Conservation (phyloP, 2,329 filamentous ascomycete species). For the Sclerotinia trifoliorum region DNA sequence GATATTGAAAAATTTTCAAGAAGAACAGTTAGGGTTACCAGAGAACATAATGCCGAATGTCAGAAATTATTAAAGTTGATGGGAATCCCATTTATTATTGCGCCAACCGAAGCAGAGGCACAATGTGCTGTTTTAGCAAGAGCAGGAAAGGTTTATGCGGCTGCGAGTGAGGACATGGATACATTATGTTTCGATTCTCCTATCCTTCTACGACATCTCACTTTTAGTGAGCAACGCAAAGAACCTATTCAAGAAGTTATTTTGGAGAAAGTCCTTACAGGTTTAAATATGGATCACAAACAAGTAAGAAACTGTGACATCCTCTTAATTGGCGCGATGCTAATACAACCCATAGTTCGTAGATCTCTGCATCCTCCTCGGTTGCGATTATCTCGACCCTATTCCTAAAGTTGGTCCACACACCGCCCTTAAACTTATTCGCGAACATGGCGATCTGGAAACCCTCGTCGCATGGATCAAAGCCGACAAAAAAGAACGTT, state of each 20-base stretch:
- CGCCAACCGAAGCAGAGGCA: slow-evolving; percentile 94
- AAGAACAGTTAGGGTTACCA: slow-evolving; percentile 89
- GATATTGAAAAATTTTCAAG: slow-evolving; percentile 98
- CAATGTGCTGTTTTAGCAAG: slow-evolving; percentile 89
- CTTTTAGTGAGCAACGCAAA: slow-evolving; percentile 95
- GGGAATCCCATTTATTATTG: slow-evolving; percentile 93
- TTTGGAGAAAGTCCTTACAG: slow-evolving; percentile 80
- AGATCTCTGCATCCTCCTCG: slow-evolving; percentile 94
- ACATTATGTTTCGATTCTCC: slow-evolving; percentile 94
- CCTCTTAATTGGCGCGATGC: background rate
- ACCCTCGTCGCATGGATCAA: slow-evolving; percentile 80
- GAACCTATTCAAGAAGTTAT: slow-evolving; percentile 96
- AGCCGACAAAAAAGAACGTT: slow-evolving; percentile 75
- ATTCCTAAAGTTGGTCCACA: slow-evolving; percentile 91
- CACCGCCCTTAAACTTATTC: slow-evolving; percentile 90
- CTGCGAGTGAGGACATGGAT: slow-evolving; percentile 98
- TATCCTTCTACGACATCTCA: slow-evolving; percentile 86
- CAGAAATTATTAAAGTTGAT: slow-evolving; percentile 88
- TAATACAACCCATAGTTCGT: slow-evolving; percentile 65
- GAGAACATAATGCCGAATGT: slow-evolving; percentile 94
- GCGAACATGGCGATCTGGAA: slow-evolving; percentile 85
- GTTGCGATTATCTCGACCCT: slow-evolving; percentile 96
- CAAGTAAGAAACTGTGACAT: slow-evolving; percentile 56
- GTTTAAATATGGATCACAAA: slow-evolving; percentile 80
- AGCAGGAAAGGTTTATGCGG: slow-evolving; percentile 93